Base-by-base conservation (phyloP, 2,329 filamentous ascomycete species). In the Rutstroemia sp. region DNA sequence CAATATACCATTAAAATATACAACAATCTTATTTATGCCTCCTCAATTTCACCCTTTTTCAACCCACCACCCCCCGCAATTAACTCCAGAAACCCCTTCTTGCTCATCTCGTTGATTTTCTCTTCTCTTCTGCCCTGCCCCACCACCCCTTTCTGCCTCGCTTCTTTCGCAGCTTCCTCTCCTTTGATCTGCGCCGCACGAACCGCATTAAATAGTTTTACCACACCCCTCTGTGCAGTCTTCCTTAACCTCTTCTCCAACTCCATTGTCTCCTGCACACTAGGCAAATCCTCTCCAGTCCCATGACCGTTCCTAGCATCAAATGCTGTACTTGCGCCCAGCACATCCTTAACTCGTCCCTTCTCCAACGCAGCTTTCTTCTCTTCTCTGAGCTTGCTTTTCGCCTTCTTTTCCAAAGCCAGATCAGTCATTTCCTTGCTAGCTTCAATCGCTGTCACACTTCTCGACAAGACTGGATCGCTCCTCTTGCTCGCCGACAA, bases 171-270 rank as follows among this genome's bases (percentile, higher is more conserved):
- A 5, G 90, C 87, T 72, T 92, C 85, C 58, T 86, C 82, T 2
- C 87, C 92, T 72, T 92, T 89, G 57, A 96, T 88, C 73, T 99
- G 94, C 14, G 94, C 92, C 21, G 89, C 89, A 46, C 92, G 80
- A 34, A 99, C 91, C 0, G 94, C 94, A 71, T 97, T 96, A 74
- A 99, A 99, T 57, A 99, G 77, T 76, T 92, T 95, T 23, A 97
- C 87, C 42, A 99, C 94, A 81, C 92, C 92, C 54, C 90, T 81
- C 73, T 96, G 90, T 46, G 92, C 92, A 49, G 89, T 90, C 76
- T 95, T 94, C 67, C 88, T 83, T 67, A 97, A 71, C 61, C 83
- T 78, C 74, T 85, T 87, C 76, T 97, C 92, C 65, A 85, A 81
- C 67, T 88, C 89, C 67, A 83, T 69, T 25, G 81, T 78, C 60